Percentiles rank a stretch among this genome's conserved stretches.
Evolutionary conservation across 176 grass and related monocot genomes (phyloP).

Genomic region (Calamus simplicifolius): DNA sequence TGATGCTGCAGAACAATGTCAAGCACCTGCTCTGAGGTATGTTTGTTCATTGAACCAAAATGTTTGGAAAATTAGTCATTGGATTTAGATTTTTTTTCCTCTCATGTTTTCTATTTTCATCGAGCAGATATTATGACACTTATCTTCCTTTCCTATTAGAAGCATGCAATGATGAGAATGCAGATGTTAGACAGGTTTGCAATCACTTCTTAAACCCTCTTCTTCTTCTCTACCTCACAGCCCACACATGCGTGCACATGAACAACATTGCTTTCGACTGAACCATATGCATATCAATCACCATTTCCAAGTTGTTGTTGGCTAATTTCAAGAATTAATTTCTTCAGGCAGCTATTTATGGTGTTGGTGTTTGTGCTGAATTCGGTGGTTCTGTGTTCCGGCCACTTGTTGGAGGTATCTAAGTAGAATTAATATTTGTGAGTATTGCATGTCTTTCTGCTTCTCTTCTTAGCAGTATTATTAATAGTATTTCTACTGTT

Average conservation of each 20-base stretch:
- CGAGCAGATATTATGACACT: constrained; percentile 83
- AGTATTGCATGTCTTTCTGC: no score
- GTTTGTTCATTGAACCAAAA: neutral
- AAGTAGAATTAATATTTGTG: neutral
- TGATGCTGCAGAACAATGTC: constrained; percentile 92
- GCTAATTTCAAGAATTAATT: neutral
- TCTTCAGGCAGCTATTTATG: constrained; percentile 90
- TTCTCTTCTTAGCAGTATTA: no score
- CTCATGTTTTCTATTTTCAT: constrained; percentile 16
- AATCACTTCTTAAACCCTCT: neutral
- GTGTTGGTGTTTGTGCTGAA: constrained; percentile 94
- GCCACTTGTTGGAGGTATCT: constrained; percentile 84
- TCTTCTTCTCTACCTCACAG: neutral
- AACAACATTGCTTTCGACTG: neutral
- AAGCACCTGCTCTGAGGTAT: constrained; percentile 76
- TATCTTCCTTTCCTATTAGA: constrained; percentile 93
- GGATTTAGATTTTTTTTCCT: constrained; percentile 1
- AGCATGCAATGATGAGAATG: constrained; percentile 86
- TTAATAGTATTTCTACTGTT: no score
- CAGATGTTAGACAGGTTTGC: constrained; percentile 84
- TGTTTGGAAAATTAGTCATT: neutral
- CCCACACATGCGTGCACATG: neutral
- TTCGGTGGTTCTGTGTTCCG: constrained; percentile 76
- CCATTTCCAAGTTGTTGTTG: constrained; percentile 5
- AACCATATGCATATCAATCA: neutral